phyloP scores from a whole-genome alignment of 768 basidiomycete species.

The Naganishia antarctica region DNA sequence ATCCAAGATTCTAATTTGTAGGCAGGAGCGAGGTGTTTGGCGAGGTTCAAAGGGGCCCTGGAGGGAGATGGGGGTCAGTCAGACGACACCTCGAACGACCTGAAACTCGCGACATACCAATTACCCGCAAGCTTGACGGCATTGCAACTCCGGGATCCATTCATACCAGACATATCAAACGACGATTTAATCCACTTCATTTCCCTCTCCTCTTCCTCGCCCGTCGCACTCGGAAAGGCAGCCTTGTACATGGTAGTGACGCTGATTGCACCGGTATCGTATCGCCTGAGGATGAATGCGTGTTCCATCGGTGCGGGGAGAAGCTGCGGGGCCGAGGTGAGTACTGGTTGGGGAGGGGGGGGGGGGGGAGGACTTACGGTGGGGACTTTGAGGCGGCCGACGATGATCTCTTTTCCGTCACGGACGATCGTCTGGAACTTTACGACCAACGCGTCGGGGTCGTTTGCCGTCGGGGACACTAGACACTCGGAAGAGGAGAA shows the following conservation, averaged over 20 bases:
- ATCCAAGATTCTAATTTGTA: constrained; percentile 59
- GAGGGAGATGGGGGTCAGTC: neutral
- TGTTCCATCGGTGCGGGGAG: constrained; percentile 57
- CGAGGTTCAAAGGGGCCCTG: constrained; percentile 52
- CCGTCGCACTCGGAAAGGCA: constrained; percentile 75
- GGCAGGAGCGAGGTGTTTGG: constrained; percentile 62
- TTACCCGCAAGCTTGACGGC: constrained; percentile 80
- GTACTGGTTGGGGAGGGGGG: constrained; percentile 27
- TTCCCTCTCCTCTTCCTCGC: constrained; percentile 72
- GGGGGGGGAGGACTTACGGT: constrained; percentile 56
- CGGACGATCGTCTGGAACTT: constrained; percentile 89
- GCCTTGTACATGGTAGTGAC: constrained; percentile 96
- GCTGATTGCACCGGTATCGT: constrained; percentile 85
- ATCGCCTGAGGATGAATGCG: constrained; percentile 88
- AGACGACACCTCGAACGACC: neutral
- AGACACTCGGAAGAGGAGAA: neutral
- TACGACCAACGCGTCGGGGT: constrained; percentile 52
- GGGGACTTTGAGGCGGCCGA: constrained; percentile 82
- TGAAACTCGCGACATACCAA: constrained; percentile 62
- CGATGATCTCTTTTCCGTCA: constrained; percentile 80
- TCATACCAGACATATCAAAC: constrained; percentile 71
- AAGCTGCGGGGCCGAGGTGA: constrained; percentile 50
- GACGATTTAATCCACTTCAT: constrained; percentile 72
- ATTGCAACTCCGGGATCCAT: constrained; percentile 60
- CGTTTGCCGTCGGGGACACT: constrained; percentile 19